Conservation (phyloP, 2,329 filamentous ascomycete genomes). For the Aureobasidium sp. region DNA sequence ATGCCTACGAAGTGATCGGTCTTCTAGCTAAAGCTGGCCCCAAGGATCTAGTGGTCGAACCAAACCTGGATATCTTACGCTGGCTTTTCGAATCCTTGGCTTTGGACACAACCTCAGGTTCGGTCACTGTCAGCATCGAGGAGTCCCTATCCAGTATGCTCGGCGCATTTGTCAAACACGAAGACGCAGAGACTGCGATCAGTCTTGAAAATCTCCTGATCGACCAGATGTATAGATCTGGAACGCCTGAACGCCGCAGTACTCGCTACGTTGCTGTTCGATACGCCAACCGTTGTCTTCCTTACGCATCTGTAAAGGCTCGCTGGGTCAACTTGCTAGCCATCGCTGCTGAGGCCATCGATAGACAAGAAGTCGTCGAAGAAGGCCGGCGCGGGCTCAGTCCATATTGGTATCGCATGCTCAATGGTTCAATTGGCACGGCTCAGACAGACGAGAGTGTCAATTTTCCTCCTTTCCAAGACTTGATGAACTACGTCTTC, state of each 20-base stretch:
- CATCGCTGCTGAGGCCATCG: constrained; percentile 69
- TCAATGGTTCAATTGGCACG: constrained; percentile 52
- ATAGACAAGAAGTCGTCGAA: constrained; percentile 86
- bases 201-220: constrained; percentile 67
- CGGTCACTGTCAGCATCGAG: constrained; percentile 88
- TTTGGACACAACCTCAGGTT: constrained; percentile 77
- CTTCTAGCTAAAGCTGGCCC: constrained; percentile 75
- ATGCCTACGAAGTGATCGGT: constrained; percentile 93
- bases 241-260: constrained; percentile 56
- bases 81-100: constrained; percentile 90
- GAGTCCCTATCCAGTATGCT: constrained; percentile 84
- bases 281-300: constrained; percentile 89
- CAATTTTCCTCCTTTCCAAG: constrained; percentile 48
- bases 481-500: constrained; percentile 38
- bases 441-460: constrained; percentile 31
- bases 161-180: constrained; percentile 58
- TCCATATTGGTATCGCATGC: constrained; percentile 74
- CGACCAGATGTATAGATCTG: constrained; percentile 55
- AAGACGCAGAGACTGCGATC: constrained; percentile 46
- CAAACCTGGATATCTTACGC: constrained; percentile 62
- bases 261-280: constrained; percentile 86
- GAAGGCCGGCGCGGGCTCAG: constrained; percentile 92
- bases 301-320: constrained; percentile 80
- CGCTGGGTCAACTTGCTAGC: constrained; percentile 93
- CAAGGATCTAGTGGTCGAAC: constrained; percentile 58